phyloP scores from a whole-genome alignment of 306 rosid species.

The Biancaea sappan region DNA sequence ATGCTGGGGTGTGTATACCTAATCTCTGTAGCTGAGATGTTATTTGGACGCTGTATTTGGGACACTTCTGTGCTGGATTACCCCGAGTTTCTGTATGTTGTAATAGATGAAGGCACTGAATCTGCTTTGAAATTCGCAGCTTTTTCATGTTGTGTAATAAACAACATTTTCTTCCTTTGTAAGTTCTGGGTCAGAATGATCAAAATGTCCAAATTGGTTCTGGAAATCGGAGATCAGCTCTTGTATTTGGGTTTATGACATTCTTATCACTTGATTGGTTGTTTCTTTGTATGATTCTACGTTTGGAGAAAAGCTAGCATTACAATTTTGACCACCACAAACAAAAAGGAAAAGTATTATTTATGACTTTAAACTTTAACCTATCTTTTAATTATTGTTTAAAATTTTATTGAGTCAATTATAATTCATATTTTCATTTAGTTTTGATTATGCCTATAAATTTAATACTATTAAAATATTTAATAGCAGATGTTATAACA shows the following conservation, averaged over 20 bases:
- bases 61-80: constrained; percentile 40
- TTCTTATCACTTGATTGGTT: neutral
- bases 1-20: constrained; percentile 74
- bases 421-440: too few species aligned
- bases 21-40: constrained; percentile 64
- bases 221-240: neutral
- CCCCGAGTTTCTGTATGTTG: constrained; percentile 40
- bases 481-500: too few species aligned
- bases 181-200: constrained; percentile 18
- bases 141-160: constrained; percentile 52
- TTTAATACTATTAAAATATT: too few species aligned
- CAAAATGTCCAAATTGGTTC: neutral
- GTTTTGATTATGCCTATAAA: too few species aligned
- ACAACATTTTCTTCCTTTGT: constrained; percentile 37
- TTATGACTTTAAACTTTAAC: too few species aligned
- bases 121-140: constrained; percentile 44
- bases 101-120: constrained; percentile 25
- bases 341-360: too few species aligned
- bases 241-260: neutral
- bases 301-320: neutral
- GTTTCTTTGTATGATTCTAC: neutral
- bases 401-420: too few species aligned
- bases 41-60: constrained; percentile 26
- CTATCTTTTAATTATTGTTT: too few species aligned
- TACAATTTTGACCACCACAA: neutral